phyloP scores from a whole-genome alignment of 2,329 filamentous ascomycete species.

The Pseudocercospora pini-densiflorae region DNA sequence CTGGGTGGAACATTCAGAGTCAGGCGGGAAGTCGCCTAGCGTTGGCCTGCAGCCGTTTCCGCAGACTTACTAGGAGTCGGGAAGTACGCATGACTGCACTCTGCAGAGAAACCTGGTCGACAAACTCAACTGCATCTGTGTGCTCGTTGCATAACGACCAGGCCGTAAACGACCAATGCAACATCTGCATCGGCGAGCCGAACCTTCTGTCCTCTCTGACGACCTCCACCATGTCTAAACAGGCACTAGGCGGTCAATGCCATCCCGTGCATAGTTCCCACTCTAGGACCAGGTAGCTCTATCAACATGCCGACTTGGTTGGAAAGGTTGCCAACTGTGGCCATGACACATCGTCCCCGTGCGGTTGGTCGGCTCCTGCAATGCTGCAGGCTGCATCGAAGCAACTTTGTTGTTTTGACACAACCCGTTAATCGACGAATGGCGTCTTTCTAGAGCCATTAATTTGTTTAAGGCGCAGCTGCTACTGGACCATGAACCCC shows the following conservation, averaged over 20 bases:
- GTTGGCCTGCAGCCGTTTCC: slow-evolving; percentile 28
- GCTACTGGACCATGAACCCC: slow-evolving; percentile 13
- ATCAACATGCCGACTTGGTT: slow-evolving; percentile 12
- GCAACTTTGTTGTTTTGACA: neutral
- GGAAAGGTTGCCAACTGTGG: slow-evolving; percentile 12
- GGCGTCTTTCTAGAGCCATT: slow-evolving; percentile 11
- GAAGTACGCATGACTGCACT: slow-evolving; percentile 27
- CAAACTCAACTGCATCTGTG: slow-evolving; percentile 21
- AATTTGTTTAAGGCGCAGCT: neutral
- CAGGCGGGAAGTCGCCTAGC: slow-evolving; percentile 28
- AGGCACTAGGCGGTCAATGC: slow-evolving; percentile 18
- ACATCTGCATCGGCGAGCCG: slow-evolving; percentile 25
- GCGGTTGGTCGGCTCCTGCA: slow-evolving; percentile 12
- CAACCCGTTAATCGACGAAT: slow-evolving; percentile 5
- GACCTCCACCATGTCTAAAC: slow-evolving; percentile 6
- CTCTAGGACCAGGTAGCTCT: slow-evolving; percentile 10
- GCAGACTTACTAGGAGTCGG: slow-evolving; percentile 24
- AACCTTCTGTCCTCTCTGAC: slow-evolving; percentile 19
- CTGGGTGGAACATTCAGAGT: slow-evolving; percentile 28
- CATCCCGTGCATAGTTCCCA: slow-evolving; percentile 16
- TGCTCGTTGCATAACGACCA: slow-evolving; percentile 20
- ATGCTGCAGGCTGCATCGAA: slow-evolving; percentile 9
- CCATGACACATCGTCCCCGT: slow-evolving; percentile 20
- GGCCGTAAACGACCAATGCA: slow-evolving; percentile 27
- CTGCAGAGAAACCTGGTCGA: slow-evolving; percentile 25